Percentiles rank a stretch among this genome's conserved stretches.
These are phyloP conservation scores for Purpureocillium lavendulum DNA, from an alignment of 2,329 filamentous ascomycete genomes.

Conservation along the genomic window DNA sequence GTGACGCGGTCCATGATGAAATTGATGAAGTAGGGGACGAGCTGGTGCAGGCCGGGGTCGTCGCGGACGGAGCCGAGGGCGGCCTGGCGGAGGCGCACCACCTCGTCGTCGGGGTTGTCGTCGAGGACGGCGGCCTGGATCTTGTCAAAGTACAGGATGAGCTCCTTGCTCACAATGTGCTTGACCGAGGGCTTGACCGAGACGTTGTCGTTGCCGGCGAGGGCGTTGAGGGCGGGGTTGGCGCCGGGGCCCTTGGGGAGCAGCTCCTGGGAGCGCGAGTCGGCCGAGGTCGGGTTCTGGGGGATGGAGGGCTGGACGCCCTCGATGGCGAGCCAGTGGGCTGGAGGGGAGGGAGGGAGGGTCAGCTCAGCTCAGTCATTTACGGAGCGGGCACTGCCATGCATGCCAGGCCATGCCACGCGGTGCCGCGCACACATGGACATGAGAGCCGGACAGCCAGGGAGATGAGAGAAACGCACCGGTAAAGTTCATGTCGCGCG, in stretches of 20 bases:
- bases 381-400: background rate
- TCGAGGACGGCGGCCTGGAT: constrained; percentile 84
- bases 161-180: constrained; percentile 90
- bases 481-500: constrained; percentile 85
- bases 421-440: background rate
- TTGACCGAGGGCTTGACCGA: constrained; percentile 87
- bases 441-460: background rate
- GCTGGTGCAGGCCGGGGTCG: constrained; percentile 88
- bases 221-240: constrained; percentile 70
- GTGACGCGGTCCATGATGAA: constrained; percentile 96
- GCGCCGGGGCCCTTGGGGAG: constrained; percentile 84
- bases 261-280: constrained; percentile 76
- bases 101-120: constrained; percentile 73
- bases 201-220: constrained; percentile 78
- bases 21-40: constrained; percentile 93
- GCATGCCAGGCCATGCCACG: background rate
- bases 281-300: constrained; percentile 84
- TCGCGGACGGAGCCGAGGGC: constrained; percentile 78
- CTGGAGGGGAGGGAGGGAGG: no score
- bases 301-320: constrained; percentile 94
- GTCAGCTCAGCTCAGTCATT: constrained; percentile 9
- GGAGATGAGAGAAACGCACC: constrained; percentile 39
- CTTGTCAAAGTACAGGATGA: constrained; percentile 95
- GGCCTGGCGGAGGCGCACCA: constrained; percentile 64
- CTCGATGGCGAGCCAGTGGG: constrained; percentile 96